Evolutionary conservation across 2,329 filamentous ascomycete species (phyloP).

Genomic region (Alternaria tenuissima): DNA sequence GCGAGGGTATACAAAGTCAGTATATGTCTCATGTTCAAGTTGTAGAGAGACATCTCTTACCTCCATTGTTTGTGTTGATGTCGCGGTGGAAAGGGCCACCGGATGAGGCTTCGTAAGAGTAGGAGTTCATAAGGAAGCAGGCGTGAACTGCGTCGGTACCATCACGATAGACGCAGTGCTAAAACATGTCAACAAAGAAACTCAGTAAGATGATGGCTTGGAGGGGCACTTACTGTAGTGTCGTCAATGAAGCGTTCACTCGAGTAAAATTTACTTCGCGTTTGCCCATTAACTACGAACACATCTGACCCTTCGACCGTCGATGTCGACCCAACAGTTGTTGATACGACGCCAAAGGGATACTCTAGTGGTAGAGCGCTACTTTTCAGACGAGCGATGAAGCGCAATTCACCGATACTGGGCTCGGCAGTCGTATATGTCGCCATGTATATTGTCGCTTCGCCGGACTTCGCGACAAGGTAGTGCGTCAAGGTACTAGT

Average conservation of each 20-base stretch:
- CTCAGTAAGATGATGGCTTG: slow-evolving; percentile 31
- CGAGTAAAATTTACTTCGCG: slow-evolving; percentile 70
- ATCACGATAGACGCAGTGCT: slow-evolving; percentile 67
- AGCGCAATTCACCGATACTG: slow-evolving; percentile 64
- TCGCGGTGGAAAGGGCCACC: slow-evolving; percentile 71
- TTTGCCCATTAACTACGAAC: slow-evolving; percentile 68
- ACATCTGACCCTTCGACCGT: slow-evolving; percentile 63
- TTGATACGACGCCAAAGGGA: slow-evolving; percentile 59
- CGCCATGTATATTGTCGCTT: slow-evolving; percentile 63
- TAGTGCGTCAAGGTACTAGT: slow-evolving; percentile 71
- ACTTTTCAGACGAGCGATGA: slow-evolving; percentile 67
- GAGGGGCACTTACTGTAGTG: not conserved
- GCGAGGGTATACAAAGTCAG: too few species aligned
- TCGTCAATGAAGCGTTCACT: not conserved
- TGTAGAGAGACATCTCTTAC: slow-evolving; percentile 24
- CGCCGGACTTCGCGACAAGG: slow-evolving; percentile 67
- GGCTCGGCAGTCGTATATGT: slow-evolving; percentile 65
- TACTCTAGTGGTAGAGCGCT: slow-evolving; percentile 47
- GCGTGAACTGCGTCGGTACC: slow-evolving; percentile 59
- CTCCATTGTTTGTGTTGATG: slow-evolving; percentile 71
- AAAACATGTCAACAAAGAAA: slow-evolving; percentile 46
- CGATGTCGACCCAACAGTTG: slow-evolving; percentile 59
- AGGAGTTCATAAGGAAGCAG: slow-evolving; percentile 66
- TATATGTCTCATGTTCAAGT: too few species aligned
- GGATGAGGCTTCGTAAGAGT: slow-evolving; percentile 67